A percentile compares a stretch with the other conserved stretches of the same genome.
Conservation (phyloP, 345 rosid species). For the Eucalyptus pauciflora region DNA sequence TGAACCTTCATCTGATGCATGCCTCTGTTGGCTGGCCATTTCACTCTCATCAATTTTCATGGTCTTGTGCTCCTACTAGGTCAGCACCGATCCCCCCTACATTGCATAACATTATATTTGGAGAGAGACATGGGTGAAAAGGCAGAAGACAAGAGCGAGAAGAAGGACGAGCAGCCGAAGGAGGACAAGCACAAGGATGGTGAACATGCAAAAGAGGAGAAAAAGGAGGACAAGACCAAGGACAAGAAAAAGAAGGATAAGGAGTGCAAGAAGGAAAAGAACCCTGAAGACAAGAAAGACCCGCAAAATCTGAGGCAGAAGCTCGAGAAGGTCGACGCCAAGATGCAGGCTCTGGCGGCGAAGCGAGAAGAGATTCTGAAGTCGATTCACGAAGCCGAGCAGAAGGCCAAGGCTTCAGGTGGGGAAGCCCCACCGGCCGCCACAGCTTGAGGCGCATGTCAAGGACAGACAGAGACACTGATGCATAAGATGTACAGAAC, state of each 20-base stretch:
- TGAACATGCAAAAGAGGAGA: conserved; percentile 10
- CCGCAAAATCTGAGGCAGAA: conserved; percentile 52
- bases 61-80: background rate
- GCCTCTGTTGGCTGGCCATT: background rate
- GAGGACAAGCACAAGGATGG: conserved; percentile 15
- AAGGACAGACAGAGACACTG: background rate
- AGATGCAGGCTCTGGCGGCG: conserved; percentile 36
- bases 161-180: background rate
- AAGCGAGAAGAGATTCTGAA: conserved; percentile 52
- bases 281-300: conserved; percentile 64
- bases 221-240: conserved; percentile 9
- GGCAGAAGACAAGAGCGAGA: conserved; percentile 7
- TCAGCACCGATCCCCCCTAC: background rate
- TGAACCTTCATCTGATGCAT: background rate
- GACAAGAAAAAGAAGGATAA: conserved; percentile 26
- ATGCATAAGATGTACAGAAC: background rate
- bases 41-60: background rate
- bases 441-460: background rate
- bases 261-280: conserved; percentile 25
- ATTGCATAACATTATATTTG: background rate
- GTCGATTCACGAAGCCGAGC: conserved; percentile 29
- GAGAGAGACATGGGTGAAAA: conserved; percentile 16
- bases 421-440: background rate
- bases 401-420: background rate
- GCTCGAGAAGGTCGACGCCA: conserved; percentile 50